Conservation (phyloP, 1,139 yeast species). For the Yamadazyma atmosphaerica region DNA sequence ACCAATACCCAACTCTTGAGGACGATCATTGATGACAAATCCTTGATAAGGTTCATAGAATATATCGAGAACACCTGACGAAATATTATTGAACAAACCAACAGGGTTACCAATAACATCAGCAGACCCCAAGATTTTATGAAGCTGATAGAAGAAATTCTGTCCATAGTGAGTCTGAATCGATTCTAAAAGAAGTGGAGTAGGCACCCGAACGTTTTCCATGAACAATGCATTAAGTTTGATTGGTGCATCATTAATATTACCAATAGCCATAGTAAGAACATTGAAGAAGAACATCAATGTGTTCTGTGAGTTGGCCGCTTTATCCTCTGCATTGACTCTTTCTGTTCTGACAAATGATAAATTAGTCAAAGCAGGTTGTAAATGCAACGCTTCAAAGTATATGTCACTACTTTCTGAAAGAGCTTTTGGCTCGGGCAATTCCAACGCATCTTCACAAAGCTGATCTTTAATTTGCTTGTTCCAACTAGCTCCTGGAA, state of each 20-base stretch:
- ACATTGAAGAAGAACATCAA: constrained; percentile 78
- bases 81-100: constrained; percentile 86
- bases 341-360: constrained; percentile 93
- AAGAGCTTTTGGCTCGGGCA: constrained; percentile 72
- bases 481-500: constrained; percentile 74
- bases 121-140: constrained; percentile 93
- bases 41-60: constrained; percentile 98
- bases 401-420: constrained; percentile 72
- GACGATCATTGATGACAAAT: constrained; percentile 87
- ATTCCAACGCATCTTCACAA: constrained; percentile 60
- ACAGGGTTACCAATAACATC: constrained; percentile 97
- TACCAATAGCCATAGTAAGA: constrained; percentile 95
- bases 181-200: constrained; percentile 70
- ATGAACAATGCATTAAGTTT: constrained; percentile 81
- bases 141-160: constrained; percentile 87
- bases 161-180: constrained; percentile 88
- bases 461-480: constrained; percentile 47
- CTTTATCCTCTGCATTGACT: constrained; percentile 58
- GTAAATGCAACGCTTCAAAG: constrained; percentile 89
- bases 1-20: constrained; percentile 94
- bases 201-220: constrained; percentile 86
- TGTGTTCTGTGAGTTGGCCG: constrained; percentile 58
- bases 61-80: constrained; percentile 94
- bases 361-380: constrained; percentile 84
- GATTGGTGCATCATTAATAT: constrained; percentile 95